These are phyloP conservation scores for Talaromyces pinophilus DNA, from an alignment of 2,329 filamentous ascomycete species.

Conservation along the genomic window DNA sequence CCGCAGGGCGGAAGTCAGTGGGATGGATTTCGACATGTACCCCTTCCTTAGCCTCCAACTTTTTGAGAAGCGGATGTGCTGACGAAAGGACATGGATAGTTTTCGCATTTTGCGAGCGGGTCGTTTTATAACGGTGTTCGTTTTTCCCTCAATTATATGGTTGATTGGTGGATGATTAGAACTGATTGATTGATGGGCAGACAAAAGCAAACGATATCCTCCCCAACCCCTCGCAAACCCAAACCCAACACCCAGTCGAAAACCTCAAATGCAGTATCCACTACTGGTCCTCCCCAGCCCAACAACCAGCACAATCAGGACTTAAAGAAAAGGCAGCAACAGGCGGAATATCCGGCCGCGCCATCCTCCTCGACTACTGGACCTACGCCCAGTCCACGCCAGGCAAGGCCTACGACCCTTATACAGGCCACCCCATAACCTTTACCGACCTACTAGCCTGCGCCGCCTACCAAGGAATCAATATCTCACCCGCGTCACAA, in stretches of 20 bases:
- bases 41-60: neutral
- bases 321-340: neutral
- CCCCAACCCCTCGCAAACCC: neutral
- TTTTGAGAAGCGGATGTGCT: neutral
- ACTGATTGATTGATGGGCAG: slow-evolving; percentile 24
- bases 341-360: slow-evolving; percentile 44
- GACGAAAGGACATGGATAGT: slow-evolving; percentile 30
- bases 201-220: slow-evolving; percentile 39
- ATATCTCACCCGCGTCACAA: slow-evolving; percentile 58
- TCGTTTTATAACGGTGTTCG: slow-evolving; percentile 46
- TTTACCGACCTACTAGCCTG: slow-evolving; percentile 59
- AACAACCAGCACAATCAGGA: slow-evolving; percentile 26
- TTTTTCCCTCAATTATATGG: no score
- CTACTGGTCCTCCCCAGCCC: slow-evolving; percentile 36
- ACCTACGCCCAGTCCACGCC: slow-evolving; percentile 52
- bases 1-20: slow-evolving; percentile 54
- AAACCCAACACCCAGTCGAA: slow-evolving; percentile 28
- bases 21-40: slow-evolving; percentile 53
- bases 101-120: slow-evolving; percentile 40
- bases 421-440: slow-evolving; percentile 57
- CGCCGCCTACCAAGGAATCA: slow-evolving; percentile 61
- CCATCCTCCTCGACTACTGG: slow-evolving; percentile 46
- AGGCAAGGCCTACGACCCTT: slow-evolving; percentile 54
- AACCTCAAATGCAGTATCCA: slow-evolving; percentile 47
- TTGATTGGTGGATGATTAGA: no score